Evolutionary conservation across 2,329 filamentous ascomycete species (phyloP), one percentile per base, ranked within the genome.

Genomic region (Penicillium sp.): DNA sequence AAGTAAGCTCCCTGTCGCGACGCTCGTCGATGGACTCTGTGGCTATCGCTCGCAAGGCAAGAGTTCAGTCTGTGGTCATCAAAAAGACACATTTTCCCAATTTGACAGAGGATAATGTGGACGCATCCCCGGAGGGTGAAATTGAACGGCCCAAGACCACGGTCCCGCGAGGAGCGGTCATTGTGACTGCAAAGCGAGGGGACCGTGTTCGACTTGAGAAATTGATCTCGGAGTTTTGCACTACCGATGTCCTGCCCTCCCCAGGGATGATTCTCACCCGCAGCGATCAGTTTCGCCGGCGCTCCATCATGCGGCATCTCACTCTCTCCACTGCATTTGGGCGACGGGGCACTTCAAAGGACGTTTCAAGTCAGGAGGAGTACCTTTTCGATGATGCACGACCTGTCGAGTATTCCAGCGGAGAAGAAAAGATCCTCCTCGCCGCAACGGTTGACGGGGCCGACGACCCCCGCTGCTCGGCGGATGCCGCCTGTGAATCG

Each of bases 281-380:
- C 67, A 82, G 72, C 71, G 86, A 95, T 61, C 73, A 88, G 3
- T 84, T 93, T 40, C 87, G 56, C 27, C 53, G 90, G 9, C 89
- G 88, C 33, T 87, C 87, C 1, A 81, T 95, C 62, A 95, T 95
- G 73, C 81, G 90, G 45, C 94, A 90, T 65, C 78, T 96, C 53
- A 95, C 88, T 67, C 84, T 88, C 61, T 79, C 86, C 11, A 85
- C 80, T 56, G 85, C 85, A 41, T 90, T 94, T 62, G 80, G 81
- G 34, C 86, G 84, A 57, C 81, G 85, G 48, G 86, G 86, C 1
- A 76, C 75, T 35, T 87, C 84, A 54, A 58, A 76, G 39, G 69
- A 71, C 18, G 55, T 43, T 13, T 7, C 57, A 18, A 46, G 48
- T 8, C 55, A 56, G 25, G 52, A 49, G 6, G 51, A 53, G 8